Evolutionary conservation across 176 grass and related monocot species (phyloP).

Genomic region (Panicum miliaceum): DNA sequence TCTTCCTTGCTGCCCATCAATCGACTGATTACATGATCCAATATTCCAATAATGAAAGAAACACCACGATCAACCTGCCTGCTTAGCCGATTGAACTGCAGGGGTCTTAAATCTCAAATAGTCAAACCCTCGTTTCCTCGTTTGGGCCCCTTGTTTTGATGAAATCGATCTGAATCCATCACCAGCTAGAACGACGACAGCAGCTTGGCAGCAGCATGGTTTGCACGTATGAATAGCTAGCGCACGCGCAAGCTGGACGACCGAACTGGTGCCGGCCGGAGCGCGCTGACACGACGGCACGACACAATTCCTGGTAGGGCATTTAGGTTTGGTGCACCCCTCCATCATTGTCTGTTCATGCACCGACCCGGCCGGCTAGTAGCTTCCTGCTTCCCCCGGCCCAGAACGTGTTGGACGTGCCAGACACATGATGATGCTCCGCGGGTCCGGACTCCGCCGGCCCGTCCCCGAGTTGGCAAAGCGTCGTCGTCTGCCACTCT

Average conservation of each 20-base stretch:
- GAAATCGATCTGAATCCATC: no score
- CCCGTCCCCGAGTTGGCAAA: background rate
- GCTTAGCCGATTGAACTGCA: no score
- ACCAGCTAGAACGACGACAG: background rate
- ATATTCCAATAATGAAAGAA: no score
- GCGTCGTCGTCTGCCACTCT: background rate
- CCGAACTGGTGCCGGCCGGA: no score
- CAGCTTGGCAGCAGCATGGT: background rate
- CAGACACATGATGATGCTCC: background rate
- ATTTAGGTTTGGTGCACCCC: background rate
- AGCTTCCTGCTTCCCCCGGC: background rate
- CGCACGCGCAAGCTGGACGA: background rate
- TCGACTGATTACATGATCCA: background rate
- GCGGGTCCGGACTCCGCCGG: background rate
- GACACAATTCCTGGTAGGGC: background rate
- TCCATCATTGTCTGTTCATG: constrained; percentile 6
- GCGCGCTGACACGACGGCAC: background rate
- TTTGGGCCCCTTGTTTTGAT: background rate
- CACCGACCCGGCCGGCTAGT: background rate
- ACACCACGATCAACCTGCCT: no score
- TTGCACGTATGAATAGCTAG: background rate
- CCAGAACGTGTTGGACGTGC: constrained; percentile 15
- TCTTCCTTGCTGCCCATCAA: background rate
- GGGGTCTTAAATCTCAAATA: no score
- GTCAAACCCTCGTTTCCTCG: background rate